These are phyloP conservation scores for Prunus armeniaca DNA, from an alignment of 306 rosid species.

Conservation along the genomic window DNA sequence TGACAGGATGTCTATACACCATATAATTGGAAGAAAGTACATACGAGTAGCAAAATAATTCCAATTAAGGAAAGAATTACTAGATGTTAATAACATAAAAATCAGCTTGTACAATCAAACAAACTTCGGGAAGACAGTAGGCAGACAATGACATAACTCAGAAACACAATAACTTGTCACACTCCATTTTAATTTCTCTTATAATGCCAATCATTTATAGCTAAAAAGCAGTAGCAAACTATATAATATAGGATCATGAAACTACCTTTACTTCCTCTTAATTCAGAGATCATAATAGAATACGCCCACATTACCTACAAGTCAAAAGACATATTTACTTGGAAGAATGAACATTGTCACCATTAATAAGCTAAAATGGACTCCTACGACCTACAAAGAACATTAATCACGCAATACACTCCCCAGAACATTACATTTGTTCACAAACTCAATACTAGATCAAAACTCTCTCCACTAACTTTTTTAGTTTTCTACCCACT, in stretches of 20 bases:
- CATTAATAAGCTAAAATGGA: slow-evolving; percentile 67
- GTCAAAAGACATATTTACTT: slow-evolving; percentile 97
- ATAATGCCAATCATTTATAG: slow-evolving; percentile 44
- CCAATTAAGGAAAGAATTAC: background rate
- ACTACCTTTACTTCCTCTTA: slow-evolving; percentile 99
- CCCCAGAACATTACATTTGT: slow-evolving; percentile 18
- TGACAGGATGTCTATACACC: background rate
- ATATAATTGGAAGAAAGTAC: background rate
- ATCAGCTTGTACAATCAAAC: slow-evolving; percentile 13
- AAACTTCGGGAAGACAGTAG: background rate
- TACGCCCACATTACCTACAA: slow-evolving; percentile 99
- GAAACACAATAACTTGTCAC: slow-evolving; percentile 14
- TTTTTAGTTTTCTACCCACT: background rate
- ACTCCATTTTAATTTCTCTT: slow-evolving; percentile 24
- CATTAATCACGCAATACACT: slow-evolving; percentile 30
- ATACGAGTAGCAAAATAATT: background rate
- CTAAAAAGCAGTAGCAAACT: slow-evolving; percentile 50
- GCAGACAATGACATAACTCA: slow-evolving; percentile 13
- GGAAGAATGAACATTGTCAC: slow-evolving; percentile 88
- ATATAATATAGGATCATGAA: slow-evolving; percentile 79
- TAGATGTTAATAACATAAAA: background rate
- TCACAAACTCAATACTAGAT: slow-evolving; percentile 7
- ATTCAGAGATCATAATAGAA: slow-evolving; percentile 99
- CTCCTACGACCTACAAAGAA: slow-evolving; percentile 39
- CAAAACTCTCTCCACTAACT: background rate